phyloP scores from a whole-genome alignment of 2,329 filamentous ascomycete species.

The Metarhizium rileyi region DNA sequence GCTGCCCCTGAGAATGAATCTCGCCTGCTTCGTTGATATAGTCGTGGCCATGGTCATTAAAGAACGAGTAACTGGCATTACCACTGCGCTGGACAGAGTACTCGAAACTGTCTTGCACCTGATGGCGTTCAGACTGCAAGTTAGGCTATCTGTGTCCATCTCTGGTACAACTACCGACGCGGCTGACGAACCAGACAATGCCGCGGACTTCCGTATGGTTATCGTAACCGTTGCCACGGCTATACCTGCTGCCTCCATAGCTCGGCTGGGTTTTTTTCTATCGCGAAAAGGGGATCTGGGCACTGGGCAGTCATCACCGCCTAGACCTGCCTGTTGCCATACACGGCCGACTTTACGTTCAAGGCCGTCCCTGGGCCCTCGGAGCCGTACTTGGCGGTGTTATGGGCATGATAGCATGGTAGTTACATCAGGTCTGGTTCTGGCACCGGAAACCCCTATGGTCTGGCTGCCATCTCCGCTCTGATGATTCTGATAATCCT shows the following conservation, averaged over 20 bases:
- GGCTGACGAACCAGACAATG: conserved; percentile 10
- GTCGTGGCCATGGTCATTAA: conserved; percentile 36
- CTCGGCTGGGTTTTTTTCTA: conserved; percentile 40
- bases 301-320: conserved; percentile 40
- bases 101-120: conserved; percentile 26
- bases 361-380: conserved; percentile 28
- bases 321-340: conserved; percentile 35
- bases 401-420: conserved; percentile 38
- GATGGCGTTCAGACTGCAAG: conserved; percentile 24
- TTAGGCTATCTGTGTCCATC: conserved; percentile 7
- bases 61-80: conserved; percentile 25
- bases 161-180: conserved; percentile 10
- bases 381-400: conserved; percentile 38
- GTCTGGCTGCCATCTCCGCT: conserved; percentile 34
- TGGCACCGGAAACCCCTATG: conserved; percentile 38
- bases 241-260: conserved; percentile 31
- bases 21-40: conserved; percentile 26
- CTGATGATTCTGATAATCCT: conserved; percentile 25
- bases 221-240: conserved; percentile 32
- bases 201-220: conserved; percentile 30
- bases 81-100: conserved; percentile 20
- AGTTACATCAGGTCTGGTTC: conserved; percentile 38
- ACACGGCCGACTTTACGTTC: conserved; percentile 39
- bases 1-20: conserved; percentile 13
- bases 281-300: conserved; percentile 41